Evolutionary conservation across 139 green algal species (phyloP).

Genomic region (Auxenochlorella protothecoides): DNA sequence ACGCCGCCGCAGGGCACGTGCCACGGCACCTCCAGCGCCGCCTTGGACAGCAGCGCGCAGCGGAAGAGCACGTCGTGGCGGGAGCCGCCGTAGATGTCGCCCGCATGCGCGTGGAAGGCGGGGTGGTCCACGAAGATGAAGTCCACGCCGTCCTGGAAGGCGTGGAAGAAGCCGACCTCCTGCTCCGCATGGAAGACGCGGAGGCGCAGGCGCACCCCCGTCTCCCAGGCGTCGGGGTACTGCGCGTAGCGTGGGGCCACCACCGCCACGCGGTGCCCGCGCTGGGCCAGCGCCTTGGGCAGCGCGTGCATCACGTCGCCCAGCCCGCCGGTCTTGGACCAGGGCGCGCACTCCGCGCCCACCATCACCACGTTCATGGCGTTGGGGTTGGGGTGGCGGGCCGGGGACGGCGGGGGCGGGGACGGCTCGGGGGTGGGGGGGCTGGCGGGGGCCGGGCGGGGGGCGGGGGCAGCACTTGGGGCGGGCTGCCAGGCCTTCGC

Average conservation of each 20-base stretch:
- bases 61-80: slow-evolving; percentile 63
- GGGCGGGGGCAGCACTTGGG: slow-evolving; percentile 6
- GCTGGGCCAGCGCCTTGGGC: slow-evolving; percentile 68
- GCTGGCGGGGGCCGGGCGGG: background rate
- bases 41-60: slow-evolving; percentile 69
- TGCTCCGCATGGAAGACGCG: slow-evolving; percentile 47
- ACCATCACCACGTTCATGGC: slow-evolving; percentile 92
- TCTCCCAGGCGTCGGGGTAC: slow-evolving; percentile 64
- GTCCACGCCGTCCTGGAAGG: slow-evolving; percentile 73
- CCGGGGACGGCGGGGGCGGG: slow-evolving; percentile 14
- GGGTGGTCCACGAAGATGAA: slow-evolving; percentile 90
- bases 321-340: slow-evolving; percentile 94
- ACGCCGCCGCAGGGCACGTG: slow-evolving; percentile 69
- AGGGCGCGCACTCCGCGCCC: slow-evolving; percentile 90
- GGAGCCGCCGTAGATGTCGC: slow-evolving; percentile 70
- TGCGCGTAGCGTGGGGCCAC: slow-evolving; percentile 68
- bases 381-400: slow-evolving; percentile 46
- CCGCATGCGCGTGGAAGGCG: slow-evolving; percentile 46
- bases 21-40: slow-evolving; percentile 77
- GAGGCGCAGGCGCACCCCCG: slow-evolving; percentile 51
- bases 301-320: slow-evolving; percentile 92
- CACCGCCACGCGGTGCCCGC: slow-evolving; percentile 85
- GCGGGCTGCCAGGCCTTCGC: slow-evolving; percentile 6
- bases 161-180: slow-evolving; percentile 78
- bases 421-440: slow-evolving; percentile 3